These are phyloP conservation scores for Chloris gayana DNA, from an alignment of 176 grass and related monocot genomes.

Conservation along the genomic window DNA sequence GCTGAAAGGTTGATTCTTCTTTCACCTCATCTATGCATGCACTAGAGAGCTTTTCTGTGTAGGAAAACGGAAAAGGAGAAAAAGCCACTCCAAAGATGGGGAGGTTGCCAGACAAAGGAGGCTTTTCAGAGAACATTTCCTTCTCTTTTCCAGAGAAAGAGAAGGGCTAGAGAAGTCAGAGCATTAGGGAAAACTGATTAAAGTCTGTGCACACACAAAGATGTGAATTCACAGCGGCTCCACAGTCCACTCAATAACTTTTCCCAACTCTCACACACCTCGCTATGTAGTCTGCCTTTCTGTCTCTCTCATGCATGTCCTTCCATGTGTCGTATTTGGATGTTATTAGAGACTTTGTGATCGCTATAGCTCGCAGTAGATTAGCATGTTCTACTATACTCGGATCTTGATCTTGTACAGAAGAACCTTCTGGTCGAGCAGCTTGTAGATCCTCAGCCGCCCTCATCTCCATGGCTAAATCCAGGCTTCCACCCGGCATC, in stretches of 20 bases:
- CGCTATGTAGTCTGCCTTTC: background rate
- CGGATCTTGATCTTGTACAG: slow-evolving; percentile 30
- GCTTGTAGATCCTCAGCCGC: background rate
- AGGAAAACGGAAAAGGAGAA: slow-evolving; percentile 66
- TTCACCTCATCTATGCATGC: slow-evolving; percentile 48
- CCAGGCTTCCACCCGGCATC: background rate
- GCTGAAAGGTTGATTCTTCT: slow-evolving; percentile 58
- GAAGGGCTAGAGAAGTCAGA: background rate
- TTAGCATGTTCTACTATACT: slow-evolving; percentile 27
- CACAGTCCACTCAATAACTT: slow-evolving; percentile 19
- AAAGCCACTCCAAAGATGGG: slow-evolving; percentile 76
- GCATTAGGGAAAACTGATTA: too few species aligned
- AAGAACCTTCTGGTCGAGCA: slow-evolving; percentile 14
- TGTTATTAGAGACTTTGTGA: background rate
- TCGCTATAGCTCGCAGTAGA: slow-evolving; percentile 25
- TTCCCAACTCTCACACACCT: slow-evolving; percentile 42
- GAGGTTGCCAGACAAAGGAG: slow-evolving; percentile 77
- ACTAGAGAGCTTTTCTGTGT: slow-evolving; percentile 47
- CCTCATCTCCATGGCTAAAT: background rate
- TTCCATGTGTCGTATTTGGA: slow-evolving; percentile 14
- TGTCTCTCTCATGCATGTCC: slow-evolving; percentile 9
- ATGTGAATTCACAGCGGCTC: slow-evolving; percentile 60
- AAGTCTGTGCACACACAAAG: slow-evolving; percentile 38
- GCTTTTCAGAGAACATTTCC: slow-evolving; percentile 88
- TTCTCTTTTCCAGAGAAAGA: slow-evolving; percentile 51